Base-by-base conservation (phyloP, 495 filamentous ascomycete genomes). In the Aspergillus egyptiacus region DNA sequence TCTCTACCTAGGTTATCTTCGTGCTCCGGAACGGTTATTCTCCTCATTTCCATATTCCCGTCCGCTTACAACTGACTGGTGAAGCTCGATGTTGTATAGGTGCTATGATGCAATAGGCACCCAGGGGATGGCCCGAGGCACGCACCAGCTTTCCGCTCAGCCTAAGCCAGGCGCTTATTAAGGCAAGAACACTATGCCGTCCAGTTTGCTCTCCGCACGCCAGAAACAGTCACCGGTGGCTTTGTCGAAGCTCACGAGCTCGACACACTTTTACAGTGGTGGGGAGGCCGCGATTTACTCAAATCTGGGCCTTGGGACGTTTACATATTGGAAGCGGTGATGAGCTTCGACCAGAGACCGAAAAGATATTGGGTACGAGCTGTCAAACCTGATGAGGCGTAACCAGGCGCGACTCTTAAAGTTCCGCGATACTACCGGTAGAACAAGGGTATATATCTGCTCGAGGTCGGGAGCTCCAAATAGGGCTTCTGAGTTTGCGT, bases 201-300 rank as follows among this genome's bases (percentile, higher is more conserved):
- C 17, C 25, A 5, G 14, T 15, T n/a, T n/a, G n/a, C 39, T 44
- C 52, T 54, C 46, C 46, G 48, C 47, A 11, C 32, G 27, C 48
- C 54, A 48, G 54, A 56, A 56, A 15, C n/a, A 37, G 39, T 62
- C 59, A 62, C 59, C 59, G 55, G 59, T 27, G 27, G 33, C 53
- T 47, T 49, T 6, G 30, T 35, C 13, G 28, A 27, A 25, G 23
- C 50, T 58, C 58, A 61, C 54, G 58, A 50, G 58, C 49, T 40
- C 25, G 23, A 44, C 44, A 23, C 38, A 33, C 19, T 48, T 58
- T 58, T 58, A 48, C 36, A 48, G 28, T 43, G 37, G 36, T 39
- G 43, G 48, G 30, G 46, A 32, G 2, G 2, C 11, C 13, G 11
- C 5, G 30, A 18, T 24, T 42, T 34, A 33, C 42, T 34, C 30